Conservation (phyloP, 2,329 filamentous ascomycete species). For the Xylaria sp. region DNA sequence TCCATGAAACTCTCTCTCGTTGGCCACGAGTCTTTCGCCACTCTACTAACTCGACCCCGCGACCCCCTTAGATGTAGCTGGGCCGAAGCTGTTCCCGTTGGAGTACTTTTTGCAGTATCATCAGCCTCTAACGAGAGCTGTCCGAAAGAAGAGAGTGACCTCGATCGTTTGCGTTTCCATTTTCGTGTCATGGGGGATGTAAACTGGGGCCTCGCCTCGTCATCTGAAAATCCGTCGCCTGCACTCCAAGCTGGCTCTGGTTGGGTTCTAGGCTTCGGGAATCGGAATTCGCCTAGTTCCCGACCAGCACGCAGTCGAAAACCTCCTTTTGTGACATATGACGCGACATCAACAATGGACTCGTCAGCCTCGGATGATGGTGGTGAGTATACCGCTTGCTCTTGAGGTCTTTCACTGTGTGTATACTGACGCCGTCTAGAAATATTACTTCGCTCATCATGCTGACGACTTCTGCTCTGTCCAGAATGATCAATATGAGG, state of each 20-base stretch:
- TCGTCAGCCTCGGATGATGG: background rate
- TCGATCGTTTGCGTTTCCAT: conserved; percentile 42
- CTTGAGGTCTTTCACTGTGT: background rate
- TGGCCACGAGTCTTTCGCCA: conserved; percentile 46
- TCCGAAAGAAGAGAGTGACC: conserved; percentile 41
- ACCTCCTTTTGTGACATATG: conserved; percentile 47
- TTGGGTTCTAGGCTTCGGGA: conserved; percentile 42
- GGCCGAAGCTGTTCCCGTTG: background rate
- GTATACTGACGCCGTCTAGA: conserved; percentile 1
- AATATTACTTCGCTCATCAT: conserved; percentile 7
- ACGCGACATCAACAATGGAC: background rate
- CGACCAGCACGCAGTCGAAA: conserved; percentile 41
- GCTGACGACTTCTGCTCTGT: conserved; percentile 13
- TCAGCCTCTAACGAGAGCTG: conserved; percentile 41
- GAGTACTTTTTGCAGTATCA: background rate
- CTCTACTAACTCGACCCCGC: conserved; percentile 16
- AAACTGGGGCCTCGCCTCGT: conserved; percentile 44
- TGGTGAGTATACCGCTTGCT: background rate
- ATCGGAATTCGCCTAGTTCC: conserved; percentile 38
- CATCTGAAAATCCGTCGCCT: conserved; percentile 50
- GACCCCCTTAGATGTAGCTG: background rate
- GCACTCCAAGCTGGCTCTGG: conserved; percentile 41
- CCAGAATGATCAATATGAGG: background rate
- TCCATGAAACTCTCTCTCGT: conserved; percentile 47
- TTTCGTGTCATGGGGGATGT: conserved; percentile 40